phyloP scores from a whole-genome alignment of 2,329 filamentous ascomycete species.

The Aphanoascus verrucosus region DNA sequence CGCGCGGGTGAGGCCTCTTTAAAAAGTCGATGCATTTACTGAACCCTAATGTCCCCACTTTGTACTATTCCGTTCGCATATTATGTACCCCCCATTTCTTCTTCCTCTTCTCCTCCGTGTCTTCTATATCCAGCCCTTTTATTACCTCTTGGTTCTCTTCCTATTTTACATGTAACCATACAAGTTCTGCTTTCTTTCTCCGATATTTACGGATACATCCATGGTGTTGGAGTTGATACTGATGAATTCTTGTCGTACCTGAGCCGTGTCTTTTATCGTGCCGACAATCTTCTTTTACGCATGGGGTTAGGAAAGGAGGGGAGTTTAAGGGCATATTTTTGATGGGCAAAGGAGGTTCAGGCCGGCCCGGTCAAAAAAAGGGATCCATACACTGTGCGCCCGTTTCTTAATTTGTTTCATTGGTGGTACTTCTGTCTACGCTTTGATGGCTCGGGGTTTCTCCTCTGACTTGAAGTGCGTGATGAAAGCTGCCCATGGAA shows the following conservation, averaged over 20 bases:
- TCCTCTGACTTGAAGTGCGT: not conserved
- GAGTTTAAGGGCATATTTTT: conserved; percentile 12
- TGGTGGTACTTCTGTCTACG: not conserved
- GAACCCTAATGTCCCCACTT: conserved; percentile 7
- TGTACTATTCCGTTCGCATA: conserved; percentile 15
- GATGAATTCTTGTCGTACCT: conserved; percentile 10
- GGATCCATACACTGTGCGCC: conserved; percentile 2
- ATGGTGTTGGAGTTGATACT: conserved; percentile 21
- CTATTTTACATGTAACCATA: conserved; percentile 21
- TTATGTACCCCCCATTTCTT: conserved; percentile 8
- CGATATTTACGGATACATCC: conserved; percentile 12
- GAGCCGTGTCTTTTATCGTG: conserved; percentile 2
- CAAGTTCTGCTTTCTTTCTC: conserved; percentile 14
- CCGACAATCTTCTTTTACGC: conserved; percentile 6
- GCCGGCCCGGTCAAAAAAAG: conserved; percentile 9
- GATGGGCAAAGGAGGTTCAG: conserved; percentile 8
- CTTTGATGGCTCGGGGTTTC: not conserved
- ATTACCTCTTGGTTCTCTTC: conserved; percentile 13
- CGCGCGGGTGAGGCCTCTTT: not conserved
- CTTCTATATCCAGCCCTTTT: conserved; percentile 11
- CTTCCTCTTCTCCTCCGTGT: conserved; percentile 10
- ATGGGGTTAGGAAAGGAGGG: conserved; percentile 12
- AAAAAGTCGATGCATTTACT: conserved; percentile 7
- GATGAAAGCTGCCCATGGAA: conserved; percentile 22
- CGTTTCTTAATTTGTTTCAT: conserved; percentile 1